Base-by-base conservation (phyloP, 306 rosid species). In the Cicer arietinum region DNA sequence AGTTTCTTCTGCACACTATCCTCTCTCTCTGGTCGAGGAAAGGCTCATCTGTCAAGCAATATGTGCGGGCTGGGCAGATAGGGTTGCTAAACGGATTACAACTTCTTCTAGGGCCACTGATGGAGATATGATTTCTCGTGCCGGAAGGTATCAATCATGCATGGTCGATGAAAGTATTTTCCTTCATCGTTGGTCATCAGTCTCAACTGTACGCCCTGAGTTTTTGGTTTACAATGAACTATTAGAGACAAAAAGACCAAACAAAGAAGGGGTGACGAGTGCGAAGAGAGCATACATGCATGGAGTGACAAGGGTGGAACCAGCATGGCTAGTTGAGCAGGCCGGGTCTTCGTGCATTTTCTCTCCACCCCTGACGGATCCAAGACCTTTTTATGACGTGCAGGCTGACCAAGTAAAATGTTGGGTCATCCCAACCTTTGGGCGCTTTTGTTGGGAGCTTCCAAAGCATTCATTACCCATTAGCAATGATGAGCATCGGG, bases 41-140 rank as follows among this genome's bases (percentile, higher is more conserved):
- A 85, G 88, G 81, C 84, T 91, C 71, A 80, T 94, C 54, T 76
- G 95, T 76, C 94, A 87, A 86, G 94, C 94, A 22, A 87, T 94
- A 64, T 94, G 98, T 85, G 97, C 97, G 81, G 98, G 98, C 80
- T 94, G 98, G 98, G 95, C 92, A 51, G 98, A 94, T 71, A 87
- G 91, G 89, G 90, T 94, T 78, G 96, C 98, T 7, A 94, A 80
- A 80, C 97, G 91, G 39, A 64, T 87, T 78, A 73, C 88, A 77
- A 82, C 72, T 69, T 84, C 91, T 18, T 85, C 89, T 16, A 74
- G 80, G 82, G 73, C 58, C 10, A 65, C 84, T 2, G 86, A 75
- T 35, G 90, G 85, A 57, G 88, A 79, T 50, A 82, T 42, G 59
- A 88, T 71, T 47, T 67, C 80, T 57, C 86, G 69, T 46, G 84